Base-by-base conservation (phyloP, 1,284 basidiomycete species). In the Tylopilus sp. region DNA sequence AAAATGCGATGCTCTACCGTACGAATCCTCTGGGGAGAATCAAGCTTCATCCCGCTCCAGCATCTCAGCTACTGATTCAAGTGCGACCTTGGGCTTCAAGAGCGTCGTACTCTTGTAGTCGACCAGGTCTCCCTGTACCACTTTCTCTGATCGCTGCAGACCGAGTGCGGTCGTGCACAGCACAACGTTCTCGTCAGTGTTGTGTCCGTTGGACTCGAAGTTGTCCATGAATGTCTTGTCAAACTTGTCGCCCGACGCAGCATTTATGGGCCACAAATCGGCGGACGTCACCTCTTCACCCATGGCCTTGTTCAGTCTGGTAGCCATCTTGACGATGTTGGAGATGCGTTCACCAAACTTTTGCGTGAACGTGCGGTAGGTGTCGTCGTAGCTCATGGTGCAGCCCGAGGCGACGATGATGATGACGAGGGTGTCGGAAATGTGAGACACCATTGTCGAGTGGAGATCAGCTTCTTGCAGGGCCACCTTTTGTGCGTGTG, bases 261-360 rank as follows among this genome's bases (percentile, higher is more conserved):
- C 77, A 51, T 82, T 79, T 49, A 83, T 73, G 47, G 83, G 79
- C 74, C 83, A 79, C 64, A 86, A 64, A 66, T 87, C 87, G 52
- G 82, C 82, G 0, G 84, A 86, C 0, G 84, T 83, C 41, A 89
- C 78, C 26, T 83, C 82, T 69, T 88, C 86, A 2, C 87, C 86
- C 36, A 87, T 81, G 10, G 80, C 82, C 69, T 80, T 81, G 67
- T 87, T 86, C 58, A 90, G 67, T 13, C 79, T 76, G 29, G 84
- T 70, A 0, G 84, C 81, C 61, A 81, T 74, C 36, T 77, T 76
- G 47, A 83, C 78, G 18, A 89, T 78, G 29, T 77, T 77, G 39
- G 76, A 75, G 8, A 88, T 71, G n/a, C 79, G 77, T 16, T 77
- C 78, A 4, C 76, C 75, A 53, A 87, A 86, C 67, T 78, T 77